Evolutionary conservation across 2,329 filamentous ascomycete species (phyloP).

Genomic region (Nigrograna mackinnonii): DNA sequence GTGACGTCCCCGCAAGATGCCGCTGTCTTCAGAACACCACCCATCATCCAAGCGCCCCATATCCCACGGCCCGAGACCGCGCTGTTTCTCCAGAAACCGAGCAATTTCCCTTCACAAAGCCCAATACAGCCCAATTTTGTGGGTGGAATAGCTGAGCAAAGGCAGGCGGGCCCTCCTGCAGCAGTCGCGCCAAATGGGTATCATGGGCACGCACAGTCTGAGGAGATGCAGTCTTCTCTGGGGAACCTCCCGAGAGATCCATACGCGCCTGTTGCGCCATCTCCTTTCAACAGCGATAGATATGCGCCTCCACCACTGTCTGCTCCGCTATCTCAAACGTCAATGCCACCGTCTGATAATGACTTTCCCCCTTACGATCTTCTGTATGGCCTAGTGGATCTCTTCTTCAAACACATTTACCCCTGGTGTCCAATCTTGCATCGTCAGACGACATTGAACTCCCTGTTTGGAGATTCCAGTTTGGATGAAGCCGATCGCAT

Average conservation of each 20-base stretch:
- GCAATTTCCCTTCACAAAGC: conserved; percentile 31
- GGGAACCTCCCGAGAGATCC: conserved; percentile 29
- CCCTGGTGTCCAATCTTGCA: conserved; percentile 87
- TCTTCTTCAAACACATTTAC: conserved; percentile 68
- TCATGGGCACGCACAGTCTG: conserved; percentile 16
- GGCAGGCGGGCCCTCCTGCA: conserved; percentile 23
- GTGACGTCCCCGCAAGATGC: conserved; percentile 35
- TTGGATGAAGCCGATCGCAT: conserved; percentile 82
- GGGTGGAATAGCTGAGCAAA: conserved; percentile 42
- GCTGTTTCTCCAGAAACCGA: conserved; percentile 50
- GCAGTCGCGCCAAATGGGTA: conserved; percentile 30
- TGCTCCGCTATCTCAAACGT: conserved; percentile 9
- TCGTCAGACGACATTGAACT: conserved; percentile 77
- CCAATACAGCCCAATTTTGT: conserved; percentile 34
- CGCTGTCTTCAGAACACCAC: conserved; percentile 37
- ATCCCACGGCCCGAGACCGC: conserved; percentile 49
- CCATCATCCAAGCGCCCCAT: conserved; percentile 44
- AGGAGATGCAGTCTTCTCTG: conserved; percentile 23
- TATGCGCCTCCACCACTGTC: conserved; percentile 29
- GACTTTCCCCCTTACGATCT: conserved; percentile 64
- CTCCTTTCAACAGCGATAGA: conserved; percentile 30
- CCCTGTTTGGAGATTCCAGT: conserved; percentile 71
- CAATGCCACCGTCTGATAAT: conserved; percentile 38
- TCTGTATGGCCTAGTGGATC: conserved; percentile 61
- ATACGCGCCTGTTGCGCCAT: conserved; percentile 16